Evolutionary conservation across 1,139 yeast species (phyloP).

Genomic region (Yamadazyma blattariae): DNA sequence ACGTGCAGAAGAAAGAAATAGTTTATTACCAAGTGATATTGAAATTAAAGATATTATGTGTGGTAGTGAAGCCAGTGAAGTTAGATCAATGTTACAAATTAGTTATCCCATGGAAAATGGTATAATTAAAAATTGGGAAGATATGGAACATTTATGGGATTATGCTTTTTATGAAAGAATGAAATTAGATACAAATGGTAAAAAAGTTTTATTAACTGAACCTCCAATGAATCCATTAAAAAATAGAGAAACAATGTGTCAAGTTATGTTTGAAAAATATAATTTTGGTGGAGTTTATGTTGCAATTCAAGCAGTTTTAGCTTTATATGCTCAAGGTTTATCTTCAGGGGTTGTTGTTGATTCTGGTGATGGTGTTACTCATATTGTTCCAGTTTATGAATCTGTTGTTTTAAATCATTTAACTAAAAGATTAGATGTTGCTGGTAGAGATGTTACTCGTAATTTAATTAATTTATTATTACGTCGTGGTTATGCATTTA

Average conservation of each 20-base stretch:
- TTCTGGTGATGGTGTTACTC: conserved; percentile 87
- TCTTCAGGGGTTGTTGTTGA: conserved; percentile 99
- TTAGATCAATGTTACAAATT: conserved; percentile 83
- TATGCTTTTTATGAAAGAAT: conserved; percentile 91
- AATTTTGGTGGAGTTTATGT: conserved; percentile 96
- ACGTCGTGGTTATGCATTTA: conserved; percentile 96
- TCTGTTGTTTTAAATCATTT: conserved; percentile 92
- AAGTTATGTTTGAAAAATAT: conserved; percentile 95
- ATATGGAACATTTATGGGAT: conserved; percentile 98
- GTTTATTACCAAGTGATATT: conserved; percentile 51
- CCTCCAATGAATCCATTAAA: conserved; percentile 98
- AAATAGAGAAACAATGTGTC: conserved; percentile 92
- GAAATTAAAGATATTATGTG: conserved; percentile 94
- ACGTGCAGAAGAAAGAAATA: conserved; percentile 89
- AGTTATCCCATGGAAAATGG: conserved; percentile 99
- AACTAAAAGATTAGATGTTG: conserved; percentile 90
- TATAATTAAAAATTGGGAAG: conserved; percentile 96
- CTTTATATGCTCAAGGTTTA: conserved; percentile 94
- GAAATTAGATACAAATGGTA: conserved; percentile 71
- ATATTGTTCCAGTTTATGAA: conserved; percentile 96
- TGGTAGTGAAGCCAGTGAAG: conserved; percentile 92
- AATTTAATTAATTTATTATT: conserved; percentile 85
- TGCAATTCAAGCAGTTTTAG: conserved; percentile 97
- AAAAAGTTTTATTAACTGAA: conserved; percentile 85
- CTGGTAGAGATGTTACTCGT: conserved; percentile 97